These are phyloP conservation scores for Hylodesmum podocarpum DNA, from an alignment of 306 rosid species.

Conservation along the genomic window DNA sequence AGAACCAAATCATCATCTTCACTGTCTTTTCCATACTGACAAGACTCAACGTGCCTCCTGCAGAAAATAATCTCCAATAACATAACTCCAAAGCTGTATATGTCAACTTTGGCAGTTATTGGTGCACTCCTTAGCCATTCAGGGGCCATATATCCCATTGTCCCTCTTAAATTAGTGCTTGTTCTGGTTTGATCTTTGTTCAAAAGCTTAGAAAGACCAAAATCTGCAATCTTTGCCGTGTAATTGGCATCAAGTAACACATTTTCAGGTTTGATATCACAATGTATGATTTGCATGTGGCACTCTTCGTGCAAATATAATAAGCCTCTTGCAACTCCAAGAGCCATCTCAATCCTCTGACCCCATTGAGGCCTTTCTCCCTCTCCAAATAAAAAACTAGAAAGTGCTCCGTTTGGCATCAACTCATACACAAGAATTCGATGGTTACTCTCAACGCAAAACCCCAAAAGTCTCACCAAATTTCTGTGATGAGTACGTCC, in stretches of 20 bases:
- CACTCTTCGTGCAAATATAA: slow-evolving; percentile 40
- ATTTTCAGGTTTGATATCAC: slow-evolving; percentile 45
- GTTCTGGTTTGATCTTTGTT: slow-evolving; percentile 40
- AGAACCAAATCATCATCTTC: slow-evolving; percentile 28
- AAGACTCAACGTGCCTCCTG: slow-evolving; percentile 23
- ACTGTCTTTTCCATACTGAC: slow-evolving; percentile 16
- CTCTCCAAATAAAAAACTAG: slow-evolving; percentile 28
- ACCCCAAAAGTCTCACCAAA: slow-evolving; percentile 39
- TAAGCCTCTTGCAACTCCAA: slow-evolving; percentile 38
- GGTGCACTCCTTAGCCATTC: slow-evolving; percentile 42
- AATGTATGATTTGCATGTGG: slow-evolving; percentile 42
- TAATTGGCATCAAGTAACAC: slow-evolving; percentile 39
- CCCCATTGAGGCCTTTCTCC: slow-evolving; percentile 32
- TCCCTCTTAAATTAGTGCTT: slow-evolving; percentile 37
- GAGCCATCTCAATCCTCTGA: slow-evolving; percentile 40
- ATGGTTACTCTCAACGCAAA: slow-evolving; percentile 35
- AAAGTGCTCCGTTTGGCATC: slow-evolving; percentile 36
- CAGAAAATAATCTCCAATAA: slow-evolving; percentile 34
- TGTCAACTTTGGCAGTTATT: slow-evolving; percentile 37
- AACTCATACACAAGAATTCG: slow-evolving; percentile 37
- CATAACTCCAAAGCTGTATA: slow-evolving; percentile 40
- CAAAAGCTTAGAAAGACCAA: slow-evolving; percentile 43
- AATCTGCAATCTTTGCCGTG: slow-evolving; percentile 40
- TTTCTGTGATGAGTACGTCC: slow-evolving; percentile 44
- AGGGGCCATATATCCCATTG: slow-evolving; percentile 42